phyloP scores from a whole-genome alignment of 495 filamentous ascomycete species.

The Darksidea phi region DNA sequence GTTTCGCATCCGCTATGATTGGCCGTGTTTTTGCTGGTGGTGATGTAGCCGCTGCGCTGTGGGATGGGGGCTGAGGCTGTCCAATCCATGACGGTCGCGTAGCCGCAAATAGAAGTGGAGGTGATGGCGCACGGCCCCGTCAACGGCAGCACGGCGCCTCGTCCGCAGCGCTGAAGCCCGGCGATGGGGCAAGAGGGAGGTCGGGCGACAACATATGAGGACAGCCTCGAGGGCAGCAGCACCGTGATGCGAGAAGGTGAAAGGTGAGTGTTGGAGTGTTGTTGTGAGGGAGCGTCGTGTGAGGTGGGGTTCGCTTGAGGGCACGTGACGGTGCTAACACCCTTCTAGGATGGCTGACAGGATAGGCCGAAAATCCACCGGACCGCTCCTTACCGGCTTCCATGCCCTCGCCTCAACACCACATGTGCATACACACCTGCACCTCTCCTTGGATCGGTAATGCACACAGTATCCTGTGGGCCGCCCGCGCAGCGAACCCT shows the following conservation, averaged over 20 bases:
- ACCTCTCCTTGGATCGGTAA: conserved; percentile 8
- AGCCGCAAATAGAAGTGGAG: conserved; percentile 38
- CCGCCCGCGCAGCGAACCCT: conserved; percentile 1
- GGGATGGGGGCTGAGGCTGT: conserved; percentile 32
- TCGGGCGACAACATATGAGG: conserved; percentile 21
- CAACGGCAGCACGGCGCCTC: conserved; percentile 27
- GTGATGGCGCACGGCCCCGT: conserved; percentile 33
- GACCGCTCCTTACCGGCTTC: conserved; percentile 1
- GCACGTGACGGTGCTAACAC: conserved; percentile 27
- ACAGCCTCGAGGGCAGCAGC: conserved; percentile 2
- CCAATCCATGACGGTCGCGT: conserved; percentile 37
- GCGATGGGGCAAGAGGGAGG: not conserved
- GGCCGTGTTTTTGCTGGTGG: conserved; percentile 26
- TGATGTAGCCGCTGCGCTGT: conserved; percentile 37
- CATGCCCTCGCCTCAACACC: conserved; percentile 25
- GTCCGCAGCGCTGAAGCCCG: conserved; percentile 2
- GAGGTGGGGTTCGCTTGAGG: conserved; percentile 6
- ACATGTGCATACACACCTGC: conserved; percentile 29
- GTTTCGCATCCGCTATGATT: conserved; percentile 26
- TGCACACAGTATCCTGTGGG: conserved; percentile 18
- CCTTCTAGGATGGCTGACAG: not conserved
- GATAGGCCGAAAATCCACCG: conserved; percentile 8
- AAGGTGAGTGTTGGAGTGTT: not conserved
- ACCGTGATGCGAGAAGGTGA: not conserved
- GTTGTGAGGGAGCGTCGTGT: conserved; percentile 15